Conservation (phyloP, 1,284 basidiomycete species). For the Ustilago cynodontis region DNA sequence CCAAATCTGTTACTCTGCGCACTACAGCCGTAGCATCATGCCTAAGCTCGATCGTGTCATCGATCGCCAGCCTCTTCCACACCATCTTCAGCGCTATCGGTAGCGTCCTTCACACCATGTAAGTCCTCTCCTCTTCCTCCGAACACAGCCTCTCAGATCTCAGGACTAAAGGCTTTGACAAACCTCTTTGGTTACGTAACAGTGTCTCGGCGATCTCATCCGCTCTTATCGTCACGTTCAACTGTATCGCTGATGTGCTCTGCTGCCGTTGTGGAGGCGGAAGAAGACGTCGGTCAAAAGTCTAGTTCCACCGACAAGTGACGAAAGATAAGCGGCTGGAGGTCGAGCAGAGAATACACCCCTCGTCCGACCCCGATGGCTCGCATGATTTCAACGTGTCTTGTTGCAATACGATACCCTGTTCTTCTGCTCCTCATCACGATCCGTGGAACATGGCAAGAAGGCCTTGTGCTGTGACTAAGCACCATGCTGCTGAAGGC, state of each 20-base stretch:
- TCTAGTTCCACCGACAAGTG: slow-evolving; percentile 6
- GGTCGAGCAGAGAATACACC: neutral
- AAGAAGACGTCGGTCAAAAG: slow-evolving; percentile 35
- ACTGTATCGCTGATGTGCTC: slow-evolving; percentile 60
- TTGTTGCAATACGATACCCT: slow-evolving; percentile 28
- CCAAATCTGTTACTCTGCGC: neutral
- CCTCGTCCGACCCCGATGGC: neutral
- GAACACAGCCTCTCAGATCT: too few relatives aligned
- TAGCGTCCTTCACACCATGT: slow-evolving; percentile 54
- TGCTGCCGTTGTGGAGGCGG: slow-evolving; percentile 57
- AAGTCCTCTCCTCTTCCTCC: slow-evolving; percentile 14
- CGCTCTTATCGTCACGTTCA: slow-evolving; percentile 51
- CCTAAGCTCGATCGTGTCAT: slow-evolving; percentile 48
- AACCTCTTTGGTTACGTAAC: neutral
- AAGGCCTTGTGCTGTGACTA: too few relatives aligned
- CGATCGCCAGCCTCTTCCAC: slow-evolving; percentile 50
- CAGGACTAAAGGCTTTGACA: too few relatives aligned
- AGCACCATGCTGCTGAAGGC: too few relatives aligned
- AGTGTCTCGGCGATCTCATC: slow-evolving; percentile 51
- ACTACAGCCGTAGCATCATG: slow-evolving; percentile 53
- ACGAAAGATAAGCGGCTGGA: neutral
- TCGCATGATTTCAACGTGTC: neutral
- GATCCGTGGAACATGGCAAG: too few relatives aligned
- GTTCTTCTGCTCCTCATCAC: neutral
- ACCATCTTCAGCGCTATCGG: slow-evolving; percentile 56